These are phyloP conservation scores for Colletotrichum sp. DNA, from an alignment of 2,329 filamentous ascomycete genomes.

Conservation along the genomic window DNA sequence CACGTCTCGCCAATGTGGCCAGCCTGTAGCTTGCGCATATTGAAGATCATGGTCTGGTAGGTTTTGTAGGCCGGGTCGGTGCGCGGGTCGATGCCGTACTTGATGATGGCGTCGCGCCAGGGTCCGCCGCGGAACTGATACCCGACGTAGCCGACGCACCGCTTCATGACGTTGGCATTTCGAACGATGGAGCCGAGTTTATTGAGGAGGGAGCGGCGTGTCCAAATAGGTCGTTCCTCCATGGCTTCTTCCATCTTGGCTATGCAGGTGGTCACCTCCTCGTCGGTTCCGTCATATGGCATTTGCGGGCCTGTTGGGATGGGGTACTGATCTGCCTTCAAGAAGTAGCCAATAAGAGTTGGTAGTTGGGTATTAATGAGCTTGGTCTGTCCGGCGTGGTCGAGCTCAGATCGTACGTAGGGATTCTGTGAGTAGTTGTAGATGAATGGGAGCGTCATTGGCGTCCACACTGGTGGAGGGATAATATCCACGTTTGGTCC, in stretches of 20 bases:
- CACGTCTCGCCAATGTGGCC: slow-evolving; percentile 53
- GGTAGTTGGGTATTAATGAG: slow-evolving; percentile 66
- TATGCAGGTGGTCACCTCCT: slow-evolving; percentile 69
- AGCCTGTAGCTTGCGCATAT: slow-evolving; percentile 62
- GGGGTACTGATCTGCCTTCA: slow-evolving; percentile 66
- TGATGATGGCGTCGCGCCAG: slow-evolving; percentile 87
- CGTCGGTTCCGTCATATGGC: slow-evolving; percentile 64
- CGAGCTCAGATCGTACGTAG: slow-evolving; percentile 68
- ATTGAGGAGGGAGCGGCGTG: slow-evolving; percentile 81
- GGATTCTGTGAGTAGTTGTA: slow-evolving; percentile 88
- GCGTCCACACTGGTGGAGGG: slow-evolving; percentile 80
- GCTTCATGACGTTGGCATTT: slow-evolving; percentile 67
- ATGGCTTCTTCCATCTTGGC: slow-evolving; percentile 69
- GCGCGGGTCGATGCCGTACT: slow-evolving; percentile 86
- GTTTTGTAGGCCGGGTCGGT: slow-evolving; percentile 75
- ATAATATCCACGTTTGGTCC: slow-evolving; percentile 71
- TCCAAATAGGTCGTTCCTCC: slow-evolving; percentile 81
- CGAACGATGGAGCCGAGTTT: slow-evolving; percentile 59
- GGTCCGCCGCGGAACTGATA: slow-evolving; percentile 94
- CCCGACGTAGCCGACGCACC: slow-evolving; percentile 81
- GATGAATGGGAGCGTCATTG: slow-evolving; percentile 76
- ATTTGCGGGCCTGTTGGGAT: slow-evolving; percentile 65
- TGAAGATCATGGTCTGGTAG: slow-evolving; percentile 92
- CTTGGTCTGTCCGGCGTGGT: slow-evolving; percentile 55
- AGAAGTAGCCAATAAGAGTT: slow-evolving; percentile 63